These are phyloP conservation scores for Citrus hindsii DNA, from an alignment of 345 rosid species.

Conservation along the genomic window DNA sequence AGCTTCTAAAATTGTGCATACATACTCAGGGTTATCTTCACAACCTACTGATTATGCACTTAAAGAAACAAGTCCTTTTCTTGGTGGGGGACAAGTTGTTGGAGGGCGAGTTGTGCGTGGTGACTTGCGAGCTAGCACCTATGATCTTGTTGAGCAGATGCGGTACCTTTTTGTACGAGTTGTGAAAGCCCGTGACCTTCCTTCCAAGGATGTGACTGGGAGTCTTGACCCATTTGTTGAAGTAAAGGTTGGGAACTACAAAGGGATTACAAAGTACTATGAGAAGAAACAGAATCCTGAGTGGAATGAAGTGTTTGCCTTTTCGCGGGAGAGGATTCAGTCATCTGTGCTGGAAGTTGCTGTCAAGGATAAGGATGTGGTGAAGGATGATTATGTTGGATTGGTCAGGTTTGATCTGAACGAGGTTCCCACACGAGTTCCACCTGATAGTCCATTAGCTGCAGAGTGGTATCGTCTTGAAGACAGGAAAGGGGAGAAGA, in stretches of 20 bases:
- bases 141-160: slow-evolving; percentile 97
- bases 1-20: slow-evolving; percentile 31
- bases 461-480: slow-evolving; percentile 89
- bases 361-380: slow-evolving; percentile 70
- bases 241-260: slow-evolving; percentile 88
- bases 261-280: slow-evolving; percentile 60
- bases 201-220: slow-evolving; percentile 65
- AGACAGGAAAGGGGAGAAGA: slow-evolving; percentile 62
- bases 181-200: slow-evolving; percentile 85
- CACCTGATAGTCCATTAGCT: slow-evolving; percentile 89
- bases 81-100: slow-evolving; percentile 69
- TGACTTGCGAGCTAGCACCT: slow-evolving; percentile 44
- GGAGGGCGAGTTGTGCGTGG: slow-evolving; percentile 81
- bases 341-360: slow-evolving; percentile 61
- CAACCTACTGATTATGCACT: slow-evolving; percentile 61
- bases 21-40: slow-evolving; percentile 39
- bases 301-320: slow-evolving; percentile 95
- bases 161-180: slow-evolving; percentile 74
- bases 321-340: slow-evolving; percentile 64
- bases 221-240: slow-evolving; percentile 82
- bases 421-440: slow-evolving; percentile 72
- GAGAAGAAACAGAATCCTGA: slow-evolving; percentile 75
- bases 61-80: slow-evolving; percentile 85
- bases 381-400: slow-evolving; percentile 82
- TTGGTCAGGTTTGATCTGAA: slow-evolving; percentile 52